Base-by-base conservation (phyloP, 345 rosid genomes). In the Citrus medica region DNA sequence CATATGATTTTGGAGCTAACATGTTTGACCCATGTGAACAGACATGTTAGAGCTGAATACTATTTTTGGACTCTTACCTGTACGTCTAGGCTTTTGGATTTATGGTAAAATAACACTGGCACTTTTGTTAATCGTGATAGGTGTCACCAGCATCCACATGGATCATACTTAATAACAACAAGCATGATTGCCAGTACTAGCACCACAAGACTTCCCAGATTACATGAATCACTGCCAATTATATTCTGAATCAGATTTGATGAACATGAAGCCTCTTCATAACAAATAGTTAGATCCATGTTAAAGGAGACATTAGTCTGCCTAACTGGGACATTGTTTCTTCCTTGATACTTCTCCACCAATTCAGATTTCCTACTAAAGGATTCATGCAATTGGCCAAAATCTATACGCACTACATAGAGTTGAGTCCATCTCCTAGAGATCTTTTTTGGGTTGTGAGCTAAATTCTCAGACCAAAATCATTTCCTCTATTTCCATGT, bases 401-500 rank as follows among this genome's bases (percentile, higher is more conserved):
- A 42, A 61, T 74, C 66, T 5, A 28, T 46, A 4, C 0, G 1
- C 30, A 80, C 79, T 82, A 82, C n/a, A 66, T 7, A 53, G 9
- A 19, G 22, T 74, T 14, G 22, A 35, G 7, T 37, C 8, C 58
- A 48, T 70, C 24, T 32, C 22, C 76, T 74, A 17, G 21, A 51
- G 5, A 16, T 37, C 3, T 8, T 38, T 59, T 40, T 51, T 13
- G 6, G 62, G 46, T 42, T 46, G 67, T 62, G 19, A 28, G 42
- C 73, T 21, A 60, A 72, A 80, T 38, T 67, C 32, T 83, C 60
- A 4, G 25, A 4, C 51, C 25, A n/a, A 37, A 67, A 70, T 65
- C 73, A 61, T 78, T 76, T 80, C 62, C 63, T 75, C 9, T 9
- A 58, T 27, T 80, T 9, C 40, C 85, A 78, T 90, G 94, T 74